Conservation (phyloP, 495 filamentous ascomycete species). For the Elaphomyces granulatus region DNA sequence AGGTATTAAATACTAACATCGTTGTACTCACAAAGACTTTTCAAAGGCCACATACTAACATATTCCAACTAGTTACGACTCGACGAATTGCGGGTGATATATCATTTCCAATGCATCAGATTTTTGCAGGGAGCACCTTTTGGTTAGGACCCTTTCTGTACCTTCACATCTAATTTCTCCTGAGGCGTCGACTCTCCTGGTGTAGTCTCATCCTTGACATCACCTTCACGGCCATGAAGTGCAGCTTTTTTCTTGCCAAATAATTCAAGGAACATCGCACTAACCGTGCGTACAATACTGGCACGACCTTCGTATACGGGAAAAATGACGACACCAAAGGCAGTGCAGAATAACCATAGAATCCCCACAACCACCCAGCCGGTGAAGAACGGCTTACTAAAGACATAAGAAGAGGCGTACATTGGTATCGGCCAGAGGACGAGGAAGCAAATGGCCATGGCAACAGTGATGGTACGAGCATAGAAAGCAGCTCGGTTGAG, state of each 20-base stretch:
- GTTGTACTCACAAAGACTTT: too few species aligned
- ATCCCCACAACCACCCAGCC: slow-evolving; percentile 83
- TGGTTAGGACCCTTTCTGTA: too few species aligned
- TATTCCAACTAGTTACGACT: too few species aligned
- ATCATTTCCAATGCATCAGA: too few species aligned
- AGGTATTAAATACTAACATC: too few species aligned
- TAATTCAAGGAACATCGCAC: slow-evolving; percentile 53
- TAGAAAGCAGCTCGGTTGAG: slow-evolving; percentile 61
- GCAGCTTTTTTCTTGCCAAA: slow-evolving; percentile 38
- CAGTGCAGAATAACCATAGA: slow-evolving; percentile 69
- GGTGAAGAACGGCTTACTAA: slow-evolving; percentile 83
- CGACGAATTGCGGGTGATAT: too few species aligned
- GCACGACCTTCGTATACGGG: slow-evolving; percentile 68
- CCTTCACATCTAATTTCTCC: slow-evolving; percentile 18
- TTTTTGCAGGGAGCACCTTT: too few species aligned
- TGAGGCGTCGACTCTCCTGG: slow-evolving; percentile 19
- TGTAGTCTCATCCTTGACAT: slow-evolving; percentile 10
- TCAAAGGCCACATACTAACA: too few species aligned
- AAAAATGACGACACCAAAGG: slow-evolving; percentile 63
- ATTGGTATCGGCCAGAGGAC: slow-evolving; percentile 93
- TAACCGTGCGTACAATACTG: slow-evolving; percentile 49
- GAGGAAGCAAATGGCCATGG: slow-evolving; percentile 62
- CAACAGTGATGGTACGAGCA: slow-evolving; percentile 59
- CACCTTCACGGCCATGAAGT: slow-evolving; percentile 13
- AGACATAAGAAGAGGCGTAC: slow-evolving; percentile 78